Percentiles rank a stretch among this genome's conserved stretches.
phyloP scores from a whole-genome alignment of 2,329 filamentous ascomycete genomes.

The Xylaria sp. region DNA sequence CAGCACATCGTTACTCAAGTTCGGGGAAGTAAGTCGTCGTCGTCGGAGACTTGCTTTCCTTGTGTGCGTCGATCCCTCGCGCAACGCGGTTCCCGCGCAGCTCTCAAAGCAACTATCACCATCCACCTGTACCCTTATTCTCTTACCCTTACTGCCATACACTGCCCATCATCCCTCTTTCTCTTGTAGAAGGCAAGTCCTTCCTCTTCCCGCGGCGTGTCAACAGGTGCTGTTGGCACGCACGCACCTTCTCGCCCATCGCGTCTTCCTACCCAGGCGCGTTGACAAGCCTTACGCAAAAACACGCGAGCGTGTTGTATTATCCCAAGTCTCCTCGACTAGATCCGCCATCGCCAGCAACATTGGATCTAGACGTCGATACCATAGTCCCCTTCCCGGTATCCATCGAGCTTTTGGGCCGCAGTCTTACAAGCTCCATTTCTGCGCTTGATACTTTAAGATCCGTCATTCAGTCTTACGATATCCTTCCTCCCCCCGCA shows the following conservation, averaged over 20 bases:
- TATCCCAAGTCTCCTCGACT: conserved; percentile 2
- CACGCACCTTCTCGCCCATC: too few species aligned
- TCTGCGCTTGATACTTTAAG: too few species aligned
- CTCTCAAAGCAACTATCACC: too few species aligned
- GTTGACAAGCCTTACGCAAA: background rate
- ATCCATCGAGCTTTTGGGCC: conserved; percentile 20
- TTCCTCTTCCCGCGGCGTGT: conserved; percentile 1
- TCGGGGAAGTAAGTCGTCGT: too few species aligned
- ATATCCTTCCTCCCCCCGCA: conserved; percentile 19
- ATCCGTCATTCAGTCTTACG: conserved; percentile 16
- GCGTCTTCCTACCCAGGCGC: too few species aligned
- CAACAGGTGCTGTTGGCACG: too few species aligned
- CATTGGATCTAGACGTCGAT: conserved; percentile 17
- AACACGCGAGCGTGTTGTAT: conserved; percentile 3
- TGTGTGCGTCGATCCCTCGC: too few species aligned
- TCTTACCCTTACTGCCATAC: too few species aligned
- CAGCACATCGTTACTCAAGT: too few species aligned
- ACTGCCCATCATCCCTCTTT: conserved; percentile 4
- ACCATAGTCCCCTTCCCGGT: conserved; percentile 8
- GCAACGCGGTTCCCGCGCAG: too few species aligned
- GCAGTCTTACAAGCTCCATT: background rate
- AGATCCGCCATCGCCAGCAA: conserved; percentile 6
- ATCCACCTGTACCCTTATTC: too few species aligned
- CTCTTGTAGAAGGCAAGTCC: background rate
- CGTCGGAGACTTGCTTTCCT: too few species aligned